A percentile compares a stretch with the other conserved stretches of the same genome.
These are phyloP conservation scores for Gracilaria vermiculophylla DNA, from an alignment of 23 red algal species.

Conservation along the genomic window DNA sequence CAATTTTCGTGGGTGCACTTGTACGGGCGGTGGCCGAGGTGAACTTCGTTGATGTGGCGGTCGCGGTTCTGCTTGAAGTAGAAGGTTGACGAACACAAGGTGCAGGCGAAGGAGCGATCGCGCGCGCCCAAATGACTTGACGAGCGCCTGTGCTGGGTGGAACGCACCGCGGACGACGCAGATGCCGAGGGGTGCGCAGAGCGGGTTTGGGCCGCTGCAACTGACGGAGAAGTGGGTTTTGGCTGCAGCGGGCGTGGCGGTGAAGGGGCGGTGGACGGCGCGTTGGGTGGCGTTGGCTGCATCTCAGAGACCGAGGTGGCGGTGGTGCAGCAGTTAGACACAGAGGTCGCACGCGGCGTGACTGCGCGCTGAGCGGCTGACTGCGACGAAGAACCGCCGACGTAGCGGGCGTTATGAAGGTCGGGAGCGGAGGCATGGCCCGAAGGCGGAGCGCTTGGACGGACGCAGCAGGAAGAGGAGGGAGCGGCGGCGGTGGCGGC, in stretches of 20 bases:
- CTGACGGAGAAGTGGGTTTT: neutral
- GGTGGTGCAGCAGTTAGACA: neutral
- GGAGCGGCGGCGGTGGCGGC: neutral
- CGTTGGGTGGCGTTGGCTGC: neutral
- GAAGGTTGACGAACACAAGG: constrained; percentile 44
- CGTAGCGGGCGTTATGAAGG: no score
- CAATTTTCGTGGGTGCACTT: constrained; percentile 36
- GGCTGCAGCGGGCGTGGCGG: neutral
- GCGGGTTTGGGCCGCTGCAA: no score
- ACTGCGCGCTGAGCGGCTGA: no score
- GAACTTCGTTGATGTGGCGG: constrained; percentile 63
- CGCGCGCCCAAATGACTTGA: neutral
- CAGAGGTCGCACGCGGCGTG: no score
- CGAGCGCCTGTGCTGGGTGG: neutral
- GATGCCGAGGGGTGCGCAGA: neutral
- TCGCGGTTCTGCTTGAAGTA: constrained; percentile 83
- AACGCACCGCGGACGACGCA: neutral
- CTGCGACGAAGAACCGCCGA: no score
- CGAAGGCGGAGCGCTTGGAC: neutral
- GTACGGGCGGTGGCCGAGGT: constrained; percentile 41
- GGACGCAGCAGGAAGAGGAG: neutral
- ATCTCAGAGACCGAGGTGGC: neutral
- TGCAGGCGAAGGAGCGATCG: constrained; percentile 23
- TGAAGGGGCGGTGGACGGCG: neutral
- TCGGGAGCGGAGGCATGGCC: neutral